Evolutionary conservation across 257 asterid genomes (phyloP).

Genomic region (Coffea eugenioides): DNA sequence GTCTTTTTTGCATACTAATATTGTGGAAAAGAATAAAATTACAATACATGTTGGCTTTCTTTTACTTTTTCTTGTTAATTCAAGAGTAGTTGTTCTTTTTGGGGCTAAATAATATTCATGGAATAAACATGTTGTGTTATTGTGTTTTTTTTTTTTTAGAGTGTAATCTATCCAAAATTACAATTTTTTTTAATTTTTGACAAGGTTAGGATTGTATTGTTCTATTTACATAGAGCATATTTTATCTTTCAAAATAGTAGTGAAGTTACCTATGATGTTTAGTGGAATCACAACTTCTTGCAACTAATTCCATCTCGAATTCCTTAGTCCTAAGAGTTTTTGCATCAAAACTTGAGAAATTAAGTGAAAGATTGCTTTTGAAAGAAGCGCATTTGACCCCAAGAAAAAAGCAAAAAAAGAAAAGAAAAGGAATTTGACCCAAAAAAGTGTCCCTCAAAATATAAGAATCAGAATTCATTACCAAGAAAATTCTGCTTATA

Average conservation of each 20-base stretch:
- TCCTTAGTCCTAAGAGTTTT: neutral
- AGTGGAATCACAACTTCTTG: neutral
- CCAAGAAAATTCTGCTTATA: neutral
- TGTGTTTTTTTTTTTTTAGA: too few relatives aligned
- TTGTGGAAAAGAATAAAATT: neutral
- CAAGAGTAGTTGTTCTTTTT: too few relatives aligned
- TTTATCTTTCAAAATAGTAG: too few relatives aligned
- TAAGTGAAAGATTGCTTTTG: neutral
- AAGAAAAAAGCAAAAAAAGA: too few relatives aligned
- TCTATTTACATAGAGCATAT: too few relatives aligned
- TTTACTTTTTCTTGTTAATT: neutral
- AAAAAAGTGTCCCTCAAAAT: neutral
- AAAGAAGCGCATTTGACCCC: neutral
- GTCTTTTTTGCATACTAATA: neutral
- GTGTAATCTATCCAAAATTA: too few relatives aligned
- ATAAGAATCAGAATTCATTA: neutral
- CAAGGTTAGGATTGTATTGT: too few relatives aligned
- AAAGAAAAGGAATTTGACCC: neutral
- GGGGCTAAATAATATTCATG: too few relatives aligned
- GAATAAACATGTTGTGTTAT: neutral
- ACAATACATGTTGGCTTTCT: neutral
- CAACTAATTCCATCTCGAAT: neutral
- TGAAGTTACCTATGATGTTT: neutral
- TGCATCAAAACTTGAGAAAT: neutral
- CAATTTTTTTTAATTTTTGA: too few relatives aligned